A percentile compares a stretch with the other conserved stretches of the same genome.
phyloP scores from a whole-genome alignment of 2,329 filamentous ascomycete genomes.

The Septoria linicola region DNA sequence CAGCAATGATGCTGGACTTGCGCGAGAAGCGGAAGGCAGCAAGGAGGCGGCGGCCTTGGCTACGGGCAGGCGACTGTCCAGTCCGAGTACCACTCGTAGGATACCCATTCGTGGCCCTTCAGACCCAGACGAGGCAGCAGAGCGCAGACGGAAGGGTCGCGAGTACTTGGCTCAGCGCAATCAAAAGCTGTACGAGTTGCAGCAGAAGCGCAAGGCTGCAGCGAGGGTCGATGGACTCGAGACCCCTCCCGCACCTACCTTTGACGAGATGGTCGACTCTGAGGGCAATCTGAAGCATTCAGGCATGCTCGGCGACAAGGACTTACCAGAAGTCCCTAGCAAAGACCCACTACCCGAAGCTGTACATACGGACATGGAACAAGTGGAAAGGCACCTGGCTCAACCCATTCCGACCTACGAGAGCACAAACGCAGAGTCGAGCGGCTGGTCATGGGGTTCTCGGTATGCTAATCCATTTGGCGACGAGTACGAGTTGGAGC shows the following conservation, averaged over 20 bases:
- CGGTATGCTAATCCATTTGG: constrained; percentile 47
- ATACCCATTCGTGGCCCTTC: constrained; percentile 34
- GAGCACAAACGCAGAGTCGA: constrained; percentile 22
- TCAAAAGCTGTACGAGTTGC: constrained; percentile 37
- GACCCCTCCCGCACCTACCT: constrained; percentile 31
- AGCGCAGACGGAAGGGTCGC: constrained; percentile 37
- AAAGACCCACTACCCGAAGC: constrained; percentile 24
- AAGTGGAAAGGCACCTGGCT: constrained; percentile 29
- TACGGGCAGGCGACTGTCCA: constrained; percentile 35
- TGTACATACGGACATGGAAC: constrained; percentile 26
- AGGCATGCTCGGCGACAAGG: constrained; percentile 17
- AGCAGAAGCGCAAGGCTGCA: constrained; percentile 30
- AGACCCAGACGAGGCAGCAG: constrained; percentile 36
- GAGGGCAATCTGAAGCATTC: constrained; percentile 33
- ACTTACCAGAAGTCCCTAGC: constrained; percentile 23
- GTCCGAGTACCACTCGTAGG: constrained; percentile 29
- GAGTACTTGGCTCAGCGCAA: constrained; percentile 40
- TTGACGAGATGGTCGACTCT: constrained; percentile 36
- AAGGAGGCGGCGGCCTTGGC: constrained; percentile 37
- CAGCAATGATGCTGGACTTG: constrained; percentile 34
- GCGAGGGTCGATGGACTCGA: constrained; percentile 19
- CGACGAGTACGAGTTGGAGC: constrained; percentile 42
- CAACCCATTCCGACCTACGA: constrained; percentile 20
- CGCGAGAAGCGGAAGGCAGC: constrained; percentile 35
- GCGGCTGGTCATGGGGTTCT: constrained; percentile 44